phyloP scores from a whole-genome alignment of 176 grass and related monocot genomes.

The Triticum dicoccoides region DNA sequence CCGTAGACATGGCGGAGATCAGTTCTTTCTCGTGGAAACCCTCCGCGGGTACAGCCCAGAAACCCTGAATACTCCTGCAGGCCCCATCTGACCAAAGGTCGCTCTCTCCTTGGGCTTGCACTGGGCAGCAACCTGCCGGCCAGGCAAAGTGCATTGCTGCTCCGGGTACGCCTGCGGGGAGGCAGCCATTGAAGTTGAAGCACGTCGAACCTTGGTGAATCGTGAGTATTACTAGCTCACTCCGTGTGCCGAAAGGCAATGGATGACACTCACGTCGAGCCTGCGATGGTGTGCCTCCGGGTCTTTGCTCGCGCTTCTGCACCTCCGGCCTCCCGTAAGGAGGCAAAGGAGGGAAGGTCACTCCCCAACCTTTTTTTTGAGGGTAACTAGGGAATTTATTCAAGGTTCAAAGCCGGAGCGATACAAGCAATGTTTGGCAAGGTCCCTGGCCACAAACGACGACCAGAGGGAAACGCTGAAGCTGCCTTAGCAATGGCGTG shows the following conservation, averaged over 20 bases:
- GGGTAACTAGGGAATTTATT: too few species aligned
- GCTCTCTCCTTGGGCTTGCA: neutral
- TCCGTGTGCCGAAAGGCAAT: too few species aligned
- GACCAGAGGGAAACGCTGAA: too few species aligned
- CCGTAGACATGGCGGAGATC: neutral
- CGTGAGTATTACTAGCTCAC: too few species aligned
- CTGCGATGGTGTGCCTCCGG: neutral
- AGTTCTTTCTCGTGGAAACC: neutral
- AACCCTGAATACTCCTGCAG: neutral
- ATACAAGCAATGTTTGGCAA: too few species aligned
- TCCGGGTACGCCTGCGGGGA: neutral
- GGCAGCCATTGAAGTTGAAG: neutral
- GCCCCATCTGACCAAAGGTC: neutral
- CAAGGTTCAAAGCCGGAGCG: too few species aligned
- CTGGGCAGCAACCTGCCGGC: neutral
- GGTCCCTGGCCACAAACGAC: too few species aligned
- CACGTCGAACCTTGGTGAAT: neutral
- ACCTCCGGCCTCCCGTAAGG: neutral
- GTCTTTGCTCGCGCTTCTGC: neutral
- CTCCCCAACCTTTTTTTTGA: too few species aligned
- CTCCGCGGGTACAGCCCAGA: neutral
- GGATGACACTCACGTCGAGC: neutral
- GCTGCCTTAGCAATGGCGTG: too few species aligned
- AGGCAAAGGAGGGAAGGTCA: neutral
- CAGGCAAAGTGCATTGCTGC: neutral